These are phyloP conservation scores for Kodamaea kakaduensis DNA, from an alignment of 805 yeast genomes.

Conservation along the genomic window DNA sequence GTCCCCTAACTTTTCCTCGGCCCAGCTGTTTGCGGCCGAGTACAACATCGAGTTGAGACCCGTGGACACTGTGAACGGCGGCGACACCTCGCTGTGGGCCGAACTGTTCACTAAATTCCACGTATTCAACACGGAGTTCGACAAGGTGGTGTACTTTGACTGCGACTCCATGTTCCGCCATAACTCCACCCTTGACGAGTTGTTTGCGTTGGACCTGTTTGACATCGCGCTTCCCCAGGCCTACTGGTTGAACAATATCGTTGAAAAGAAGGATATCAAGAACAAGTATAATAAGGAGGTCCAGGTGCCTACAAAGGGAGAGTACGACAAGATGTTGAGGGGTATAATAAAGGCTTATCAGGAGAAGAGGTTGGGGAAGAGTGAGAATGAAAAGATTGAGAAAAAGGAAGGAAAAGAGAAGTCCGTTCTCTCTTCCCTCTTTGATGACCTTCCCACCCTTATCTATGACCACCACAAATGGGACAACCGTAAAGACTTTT, in stretches of 20 bases:
- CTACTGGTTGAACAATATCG: conserved; percentile 29
- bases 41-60: conserved; percentile 24
- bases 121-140: conserved; percentile 49
- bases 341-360: conserved; percentile 12
- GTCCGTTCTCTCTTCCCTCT: conserved; percentile 5
- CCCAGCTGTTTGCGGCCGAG: conserved; percentile 13
- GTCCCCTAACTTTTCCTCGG: conserved; percentile 13
- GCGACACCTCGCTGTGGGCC: conserved; percentile 38
- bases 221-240: conserved; percentile 27
- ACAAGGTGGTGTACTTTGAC: conserved; percentile 54
- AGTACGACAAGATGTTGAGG: conserved; percentile 11
- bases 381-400: background rate
- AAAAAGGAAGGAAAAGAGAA: background rate
- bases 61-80: conserved; percentile 17
- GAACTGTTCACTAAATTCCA: conserved; percentile 53
- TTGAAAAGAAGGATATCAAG: conserved; percentile 8
- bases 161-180: conserved; percentile 48
- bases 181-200: conserved; percentile 27
- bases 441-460: conserved; percentile 17
- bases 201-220: conserved; percentile 18
- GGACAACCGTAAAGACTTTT: conserved; percentile 26
- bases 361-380: conserved; percentile 1
- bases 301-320: conserved; percentile 14
- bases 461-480: conserved; percentile 23
- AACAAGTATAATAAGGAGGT: conserved; percentile 11